Conservation (phyloP, 2,329 filamentous ascomycete species). For the Claviceps humidiphila region DNA sequence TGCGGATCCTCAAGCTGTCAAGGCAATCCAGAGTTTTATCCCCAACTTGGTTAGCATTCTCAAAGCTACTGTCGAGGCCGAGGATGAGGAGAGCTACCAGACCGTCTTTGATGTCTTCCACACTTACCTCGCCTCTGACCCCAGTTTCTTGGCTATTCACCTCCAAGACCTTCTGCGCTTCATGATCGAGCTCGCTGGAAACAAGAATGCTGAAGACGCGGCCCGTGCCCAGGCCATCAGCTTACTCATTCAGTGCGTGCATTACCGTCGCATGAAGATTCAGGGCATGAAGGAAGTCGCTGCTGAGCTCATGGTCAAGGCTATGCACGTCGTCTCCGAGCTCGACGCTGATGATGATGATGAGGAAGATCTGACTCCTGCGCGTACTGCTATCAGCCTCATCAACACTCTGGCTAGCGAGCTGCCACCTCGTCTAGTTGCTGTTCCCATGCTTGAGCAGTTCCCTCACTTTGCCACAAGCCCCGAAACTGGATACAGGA, state of each 20-base stretch:
- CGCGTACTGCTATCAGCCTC: slow-evolving; percentile 70
- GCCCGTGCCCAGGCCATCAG: slow-evolving; percentile 79
- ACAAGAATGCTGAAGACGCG: slow-evolving; percentile 69
- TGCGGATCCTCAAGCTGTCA: slow-evolving; percentile 61
- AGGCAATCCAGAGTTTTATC: slow-evolving; percentile 65
- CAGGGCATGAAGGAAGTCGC: slow-evolving; percentile 77
- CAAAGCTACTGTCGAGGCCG: slow-evolving; percentile 65
- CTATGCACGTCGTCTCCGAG: slow-evolving; percentile 81
- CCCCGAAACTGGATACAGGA: slow-evolving; percentile 63
- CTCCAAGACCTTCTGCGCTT: slow-evolving; percentile 84
- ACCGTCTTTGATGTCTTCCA: slow-evolving; percentile 95
- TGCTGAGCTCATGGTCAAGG: slow-evolving; percentile 74
- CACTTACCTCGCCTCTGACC: slow-evolving; percentile 81
- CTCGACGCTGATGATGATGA: slow-evolving; percentile 63
- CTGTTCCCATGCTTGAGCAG: slow-evolving; percentile 79
- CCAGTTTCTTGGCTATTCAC: slow-evolving; percentile 68
- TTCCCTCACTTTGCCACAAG: slow-evolving; percentile 71
- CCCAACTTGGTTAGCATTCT: slow-evolving; percentile 83
- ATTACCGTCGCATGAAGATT: slow-evolving; percentile 89
- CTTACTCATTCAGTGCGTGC: slow-evolving; percentile 85
- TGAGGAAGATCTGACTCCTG: slow-evolving; percentile 69
- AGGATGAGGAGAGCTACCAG: slow-evolving; percentile 78
- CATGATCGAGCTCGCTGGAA: slow-evolving; percentile 77
- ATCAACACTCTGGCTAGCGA: slow-evolving; percentile 81
- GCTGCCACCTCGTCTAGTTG: slow-evolving; percentile 83